Percentiles rank a stretch among this genome's conserved stretches.
Conservation (phyloP, 1,139 yeast genomes). For the Meyerozyma sp. region DNA sequence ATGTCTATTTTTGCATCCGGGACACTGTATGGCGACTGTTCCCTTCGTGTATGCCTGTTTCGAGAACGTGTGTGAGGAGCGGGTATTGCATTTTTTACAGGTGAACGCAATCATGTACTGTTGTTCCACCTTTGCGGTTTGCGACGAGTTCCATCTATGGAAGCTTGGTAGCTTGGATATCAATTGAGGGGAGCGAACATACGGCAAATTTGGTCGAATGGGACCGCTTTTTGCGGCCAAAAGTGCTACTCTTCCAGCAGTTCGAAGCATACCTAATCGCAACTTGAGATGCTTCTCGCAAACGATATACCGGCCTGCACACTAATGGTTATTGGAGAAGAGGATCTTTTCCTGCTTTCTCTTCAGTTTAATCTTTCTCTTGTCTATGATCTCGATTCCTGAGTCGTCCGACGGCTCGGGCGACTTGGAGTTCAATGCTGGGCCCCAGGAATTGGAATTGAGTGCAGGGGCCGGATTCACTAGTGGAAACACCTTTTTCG, state of each 20-base stretch:
- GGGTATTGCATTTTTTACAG: constrained; percentile 77
- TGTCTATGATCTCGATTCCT: constrained; percentile 19
- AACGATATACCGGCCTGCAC: neutral
- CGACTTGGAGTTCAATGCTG: constrained; percentile 4
- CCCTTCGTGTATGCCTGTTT: constrained; percentile 89
- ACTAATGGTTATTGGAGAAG: constrained; percentile 4
- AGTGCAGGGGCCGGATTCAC: constrained; percentile 29
- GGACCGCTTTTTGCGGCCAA: neutral
- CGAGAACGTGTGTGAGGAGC: constrained; percentile 84
- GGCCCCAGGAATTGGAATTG: constrained; percentile 24
- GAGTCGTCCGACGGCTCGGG: constrained; percentile 10
- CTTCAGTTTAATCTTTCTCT: constrained; percentile 24
- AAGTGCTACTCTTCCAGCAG: neutral
- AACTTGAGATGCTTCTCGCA: neutral
- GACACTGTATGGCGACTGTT: constrained; percentile 86
- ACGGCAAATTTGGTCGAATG: neutral
- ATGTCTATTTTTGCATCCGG: constrained; percentile 84
- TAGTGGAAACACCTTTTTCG: constrained; percentile 33
- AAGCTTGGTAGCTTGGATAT: neutral
- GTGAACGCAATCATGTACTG: constrained; percentile 74
- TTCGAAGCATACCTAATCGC: neutral
- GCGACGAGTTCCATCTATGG: neutral
- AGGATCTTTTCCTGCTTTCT: constrained; percentile 21
- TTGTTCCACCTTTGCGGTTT: constrained; percentile 1
- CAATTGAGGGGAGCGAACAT: neutral